A percentile compares a stretch with the other conserved stretches of the same genome.
phyloP scores from a whole-genome alignment of 2,329 filamentous ascomycete genomes.

The Rutstroemia sp. region DNA sequence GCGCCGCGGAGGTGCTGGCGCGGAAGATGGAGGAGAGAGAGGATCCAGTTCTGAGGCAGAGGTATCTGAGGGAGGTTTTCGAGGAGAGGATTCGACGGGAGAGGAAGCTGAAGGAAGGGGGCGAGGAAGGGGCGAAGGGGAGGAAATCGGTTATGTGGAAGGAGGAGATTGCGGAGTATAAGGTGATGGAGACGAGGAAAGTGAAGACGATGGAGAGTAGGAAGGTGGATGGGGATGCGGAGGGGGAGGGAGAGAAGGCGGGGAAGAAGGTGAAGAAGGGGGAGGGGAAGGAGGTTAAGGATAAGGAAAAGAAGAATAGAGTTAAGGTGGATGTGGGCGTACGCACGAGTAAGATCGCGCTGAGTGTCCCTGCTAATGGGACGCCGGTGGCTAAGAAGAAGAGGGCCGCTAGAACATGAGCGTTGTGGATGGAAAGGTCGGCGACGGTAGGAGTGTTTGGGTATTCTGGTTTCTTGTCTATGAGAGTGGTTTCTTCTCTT shows the following conservation, averaged over 20 bases:
- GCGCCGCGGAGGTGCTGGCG: slow-evolving; percentile 24
- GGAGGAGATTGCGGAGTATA: slow-evolving; percentile 26
- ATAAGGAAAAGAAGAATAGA: slow-evolving; percentile 23
- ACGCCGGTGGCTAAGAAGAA: slow-evolving; percentile 27
- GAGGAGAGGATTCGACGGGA: slow-evolving; percentile 21
- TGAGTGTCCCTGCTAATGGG: slow-evolving; percentile 27
- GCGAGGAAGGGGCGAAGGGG: slow-evolving; percentile 6
- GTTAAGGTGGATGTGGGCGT: slow-evolving; percentile 22
- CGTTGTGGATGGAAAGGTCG: too few species aligned
- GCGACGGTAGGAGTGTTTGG: too few species aligned
- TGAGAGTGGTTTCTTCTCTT: too few species aligned
- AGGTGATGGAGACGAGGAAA: slow-evolving; percentile 19
- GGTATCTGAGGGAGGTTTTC: slow-evolving; percentile 29
- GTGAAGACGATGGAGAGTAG: slow-evolving; percentile 17
- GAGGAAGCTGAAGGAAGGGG: slow-evolving; percentile 21
- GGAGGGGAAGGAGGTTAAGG: slow-evolving; percentile 14
- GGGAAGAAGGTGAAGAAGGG: slow-evolving; percentile 13
- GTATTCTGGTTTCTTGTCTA: too few species aligned
- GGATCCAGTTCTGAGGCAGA: slow-evolving; percentile 32
- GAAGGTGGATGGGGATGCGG: slow-evolving; percentile 3
- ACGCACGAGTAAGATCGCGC: slow-evolving; percentile 21
- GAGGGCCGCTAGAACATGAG: slow-evolving; percentile 4
- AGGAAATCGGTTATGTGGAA: slow-evolving; percentile 28
- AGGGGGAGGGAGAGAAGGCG: slow-evolving; percentile 5
- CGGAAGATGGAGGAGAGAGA: slow-evolving; percentile 34